Evolutionary conservation across 73 alveolate species (phyloP).

Genomic region (Halteria grandinella): DNA sequence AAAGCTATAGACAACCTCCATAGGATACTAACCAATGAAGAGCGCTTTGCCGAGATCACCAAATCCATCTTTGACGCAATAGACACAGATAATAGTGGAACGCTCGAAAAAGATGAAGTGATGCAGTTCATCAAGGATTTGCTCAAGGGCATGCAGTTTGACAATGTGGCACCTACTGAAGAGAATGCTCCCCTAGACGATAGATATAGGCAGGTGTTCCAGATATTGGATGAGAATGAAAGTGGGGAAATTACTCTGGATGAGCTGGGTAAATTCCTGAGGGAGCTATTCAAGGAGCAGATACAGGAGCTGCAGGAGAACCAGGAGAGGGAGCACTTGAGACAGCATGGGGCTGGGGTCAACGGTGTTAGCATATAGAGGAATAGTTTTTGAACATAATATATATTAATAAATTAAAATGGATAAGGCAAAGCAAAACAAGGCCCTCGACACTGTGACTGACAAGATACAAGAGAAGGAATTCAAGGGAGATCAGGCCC

Average conservation of each 20-base stretch:
- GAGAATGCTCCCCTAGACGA: conserved; percentile 53
- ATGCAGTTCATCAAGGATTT: conserved; percentile 59
- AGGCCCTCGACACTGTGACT: too few relatives aligned
- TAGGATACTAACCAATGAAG: conserved; percentile 64
- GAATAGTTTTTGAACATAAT: too few relatives aligned
- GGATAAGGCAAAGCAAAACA: too few relatives aligned
- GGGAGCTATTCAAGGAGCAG: conserved; percentile 70
- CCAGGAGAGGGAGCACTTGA: conserved; percentile 47
- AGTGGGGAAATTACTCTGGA: conserved; percentile 76
- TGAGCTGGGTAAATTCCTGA: conserved; percentile 71
- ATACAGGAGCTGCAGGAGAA: conserved; percentile 57
- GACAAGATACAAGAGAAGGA: background rate
- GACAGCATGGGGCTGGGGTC: too few relatives aligned
- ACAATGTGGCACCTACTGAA: too few relatives aligned
- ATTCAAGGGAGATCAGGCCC: too few relatives aligned
- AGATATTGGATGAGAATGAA: conserved; percentile 66
- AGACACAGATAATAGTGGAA: conserved; percentile 72
- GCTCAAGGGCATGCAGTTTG: conserved; percentile 66
- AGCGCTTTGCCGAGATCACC: conserved; percentile 67
- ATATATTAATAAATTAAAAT: too few relatives aligned
- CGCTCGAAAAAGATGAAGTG: conserved; percentile 69
- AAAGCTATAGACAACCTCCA: conserved; percentile 61
- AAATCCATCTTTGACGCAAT: conserved; percentile 70
- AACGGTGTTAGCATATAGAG: too few relatives aligned
- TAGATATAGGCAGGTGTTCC: conserved; percentile 62